Percentiles rank a stretch among this genome's conserved stretches.
These are phyloP conservation scores for Zasmidium cellare DNA, from an alignment of 2,329 filamentous ascomycete species.

Conservation along the genomic window DNA sequence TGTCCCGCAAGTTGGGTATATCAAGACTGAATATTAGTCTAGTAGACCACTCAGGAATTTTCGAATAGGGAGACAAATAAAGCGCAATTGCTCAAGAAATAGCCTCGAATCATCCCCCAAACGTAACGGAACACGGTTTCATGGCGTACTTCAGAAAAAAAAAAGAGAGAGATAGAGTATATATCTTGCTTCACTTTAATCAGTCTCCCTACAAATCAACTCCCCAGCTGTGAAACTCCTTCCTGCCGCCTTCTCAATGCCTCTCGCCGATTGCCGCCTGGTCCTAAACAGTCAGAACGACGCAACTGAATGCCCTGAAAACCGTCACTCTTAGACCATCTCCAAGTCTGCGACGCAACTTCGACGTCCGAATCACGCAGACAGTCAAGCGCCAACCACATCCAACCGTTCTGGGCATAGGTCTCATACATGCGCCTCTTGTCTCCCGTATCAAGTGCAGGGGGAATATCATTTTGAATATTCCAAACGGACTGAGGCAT, in stretches of 20 bases:
- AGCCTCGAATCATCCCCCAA: no score
- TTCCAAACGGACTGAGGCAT: not conserved
- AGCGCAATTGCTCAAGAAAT: no score
- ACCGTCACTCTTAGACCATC: not conserved
- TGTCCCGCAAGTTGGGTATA: no score
- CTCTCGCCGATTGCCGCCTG: not conserved
- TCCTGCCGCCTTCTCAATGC: not conserved
- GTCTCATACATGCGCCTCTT: not conserved
- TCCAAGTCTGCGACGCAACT: not conserved
- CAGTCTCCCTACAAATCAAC: no score
- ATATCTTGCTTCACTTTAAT: no score
- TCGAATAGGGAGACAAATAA: no score
- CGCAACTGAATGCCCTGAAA: not conserved
- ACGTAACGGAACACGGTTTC: no score
- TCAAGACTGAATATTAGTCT: no score
- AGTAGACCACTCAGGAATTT: no score
- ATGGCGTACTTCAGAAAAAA: no score
- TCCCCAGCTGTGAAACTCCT: no score
- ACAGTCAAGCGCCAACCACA: not conserved
- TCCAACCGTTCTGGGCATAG: not conserved
- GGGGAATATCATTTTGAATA: not conserved
- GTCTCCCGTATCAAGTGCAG: not conserved
- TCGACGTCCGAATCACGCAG: not conserved
- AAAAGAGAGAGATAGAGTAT: no score
- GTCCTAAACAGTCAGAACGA: not conserved